These are phyloP conservation scores for Boletus barrowsii DNA, from an alignment of 768 basidiomycete genomes.

Conservation along the genomic window DNA sequence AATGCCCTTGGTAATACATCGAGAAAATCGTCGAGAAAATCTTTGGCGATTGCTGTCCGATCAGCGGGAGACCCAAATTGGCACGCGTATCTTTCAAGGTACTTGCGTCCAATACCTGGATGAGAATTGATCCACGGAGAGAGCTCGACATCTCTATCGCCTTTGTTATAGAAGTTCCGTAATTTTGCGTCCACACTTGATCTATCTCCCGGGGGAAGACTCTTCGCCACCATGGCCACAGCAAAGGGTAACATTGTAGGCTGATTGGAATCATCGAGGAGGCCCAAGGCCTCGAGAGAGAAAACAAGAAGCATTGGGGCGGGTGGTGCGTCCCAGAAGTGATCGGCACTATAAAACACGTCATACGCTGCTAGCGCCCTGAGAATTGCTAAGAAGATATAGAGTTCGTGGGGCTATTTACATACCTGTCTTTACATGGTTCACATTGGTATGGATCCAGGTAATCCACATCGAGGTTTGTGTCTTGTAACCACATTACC, in stretches of 20 bases:
- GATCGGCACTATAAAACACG: not conserved
- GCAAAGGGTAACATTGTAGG: not conserved
- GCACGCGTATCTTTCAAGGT: not conserved
- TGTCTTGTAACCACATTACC: not conserved
- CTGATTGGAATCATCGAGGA: not conserved
- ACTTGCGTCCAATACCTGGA: not conserved
- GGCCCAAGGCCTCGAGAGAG: slow-evolving; percentile 1
- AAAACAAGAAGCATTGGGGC: not conserved
- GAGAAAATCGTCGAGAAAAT: not conserved
- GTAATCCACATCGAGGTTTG: not conserved
- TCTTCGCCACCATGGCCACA: not conserved
- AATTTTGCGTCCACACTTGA: not conserved
- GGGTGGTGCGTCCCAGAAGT: not conserved
- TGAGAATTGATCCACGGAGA: slow-evolving; percentile 1
- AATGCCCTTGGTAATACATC: not conserved
- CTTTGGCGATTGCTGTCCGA: not conserved
- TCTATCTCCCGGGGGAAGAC: not conserved
- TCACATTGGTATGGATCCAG: not conserved
- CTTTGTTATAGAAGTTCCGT: not conserved
- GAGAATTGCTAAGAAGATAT: not conserved
- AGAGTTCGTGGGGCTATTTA: not conserved
- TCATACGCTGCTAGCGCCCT: not conserved
- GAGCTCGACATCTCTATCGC: not conserved
- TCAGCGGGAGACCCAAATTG: not conserved
- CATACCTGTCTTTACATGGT: not conserved